Base-by-base conservation (phyloP, 164 flowering plant genomes). In the Vitis amurensis region DNA sequence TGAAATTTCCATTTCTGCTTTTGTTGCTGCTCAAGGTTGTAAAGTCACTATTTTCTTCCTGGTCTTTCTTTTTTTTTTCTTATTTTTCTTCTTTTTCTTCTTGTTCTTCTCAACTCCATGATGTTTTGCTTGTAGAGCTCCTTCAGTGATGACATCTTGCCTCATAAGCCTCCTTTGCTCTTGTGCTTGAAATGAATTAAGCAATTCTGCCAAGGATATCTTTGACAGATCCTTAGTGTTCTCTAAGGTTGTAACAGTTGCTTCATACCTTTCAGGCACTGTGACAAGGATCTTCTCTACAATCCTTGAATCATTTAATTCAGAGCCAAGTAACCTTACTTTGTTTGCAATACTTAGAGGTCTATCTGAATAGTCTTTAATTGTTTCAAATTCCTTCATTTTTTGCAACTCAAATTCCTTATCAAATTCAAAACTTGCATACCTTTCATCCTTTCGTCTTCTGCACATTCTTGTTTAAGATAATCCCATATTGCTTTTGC, bases 111-210 rank as follows among this genome's bases (percentile, higher is more conserved):
- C 44, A 37, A 0, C 7, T 3, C 7, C 44, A 3, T 48, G 65
- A 6, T 23, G 57, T 16, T 68, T 68, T 10, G 56, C 52, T 30
- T 2, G 50, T 2, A 61, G 53, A 27, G 60, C 66, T 27, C 72
- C 72, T 13, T 61, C 61, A 11, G 2, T 1, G 9, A 14, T 13
- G 1, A 14, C 52, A 19, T 61, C 66, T 61, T 61, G 50, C 16
- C 72, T 50, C 49, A 37, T 37, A 6, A 37, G 44, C 44, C 44
- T 37, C 7, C 4, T 3, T 37, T 37, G 44, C 7, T 37, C 62
- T 29, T 68, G 64, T 11, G 57, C 64, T 27, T 68, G 63, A 6
- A 59, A 50, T 6, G 71, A 55, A 68, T 68, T 59, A 2, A 68
- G 4, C 3, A 58, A 14, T 8, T 61, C 30, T 50, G 48, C 66